Base-by-base conservation (phyloP, 768 basidiomycete genomes). In the Neoboletus magnificus region DNA sequence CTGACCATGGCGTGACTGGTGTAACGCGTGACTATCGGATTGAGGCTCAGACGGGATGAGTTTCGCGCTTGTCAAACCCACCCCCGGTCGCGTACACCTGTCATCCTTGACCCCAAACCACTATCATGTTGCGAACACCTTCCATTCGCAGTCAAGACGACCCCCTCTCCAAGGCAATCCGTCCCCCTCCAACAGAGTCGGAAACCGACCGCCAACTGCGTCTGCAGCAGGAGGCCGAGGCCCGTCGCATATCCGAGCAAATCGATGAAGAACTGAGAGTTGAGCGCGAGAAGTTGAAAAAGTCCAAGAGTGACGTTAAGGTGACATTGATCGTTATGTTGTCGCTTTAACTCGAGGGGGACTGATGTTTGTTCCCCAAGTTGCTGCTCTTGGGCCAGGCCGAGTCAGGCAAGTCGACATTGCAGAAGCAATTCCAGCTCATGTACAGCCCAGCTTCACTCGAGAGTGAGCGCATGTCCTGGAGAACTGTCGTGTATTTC, bases 351-450 rank as follows among this genome's bases (percentile, higher is more conserved):
- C 54, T 52, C 11, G 57, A 5, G 27, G 25, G 45, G 20, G 52
- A 48, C 53, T 59, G 56, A 75, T 71, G 25, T 50, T 22, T 29
- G 37, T 44, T 54, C 18, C 39, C 35, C 47, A 62, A 90, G 86
- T 72, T 89, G 41, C 72, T 90, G n/a, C 77, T 91, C 53, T 79
- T 89, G 39, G 88, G 88, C 37, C 87, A 89, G 63, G 87, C 87
- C 37, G 87, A 89, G 74, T 88, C 85, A 45, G 87, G 86, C 62
- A 89, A 89, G 66, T 85, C 85, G 32, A 88, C 86, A 4, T 78
- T 89, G 45, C 86, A 87, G 71, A 88, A 88, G 66, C 87, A 87
- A 65, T 89, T 87, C 62, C 87, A 89, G 68, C 81, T 91, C 62
- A 87, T 90, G 83, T 90, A 90, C 71, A 83, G 80, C 55, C 89